Evolutionary conservation across 805 yeast genomes (phyloP).

Genomic region (Candida endomychidarum): DNA sequence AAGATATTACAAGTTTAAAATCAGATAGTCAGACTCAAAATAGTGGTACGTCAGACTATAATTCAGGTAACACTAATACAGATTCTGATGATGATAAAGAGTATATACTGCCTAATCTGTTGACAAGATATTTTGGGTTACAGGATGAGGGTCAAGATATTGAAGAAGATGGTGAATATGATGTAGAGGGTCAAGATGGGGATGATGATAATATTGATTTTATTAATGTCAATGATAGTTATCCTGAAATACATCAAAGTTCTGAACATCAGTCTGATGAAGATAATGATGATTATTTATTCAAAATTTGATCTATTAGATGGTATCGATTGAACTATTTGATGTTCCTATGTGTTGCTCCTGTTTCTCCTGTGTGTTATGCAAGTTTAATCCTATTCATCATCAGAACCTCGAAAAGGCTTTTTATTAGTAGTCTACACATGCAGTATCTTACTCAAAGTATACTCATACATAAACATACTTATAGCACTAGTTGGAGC

Average conservation of each 20-base stretch:
- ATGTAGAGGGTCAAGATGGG: conserved; percentile 20
- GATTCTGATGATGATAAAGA: conserved; percentile 26
- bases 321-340: too few species aligned
- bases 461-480: conserved; percentile 60
- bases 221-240: conserved; percentile 24
- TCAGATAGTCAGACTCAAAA: conserved; percentile 15
- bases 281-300: conserved; percentile 33
- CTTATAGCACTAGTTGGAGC: conserved; percentile 79
- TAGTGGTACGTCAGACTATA: conserved; percentile 13
- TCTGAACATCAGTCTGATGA: conserved; percentile 16
- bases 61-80: neutral
- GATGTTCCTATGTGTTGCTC: too few species aligned
- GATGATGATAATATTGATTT: conserved; percentile 25
- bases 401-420: too few species aligned
- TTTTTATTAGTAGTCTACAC: too few species aligned
- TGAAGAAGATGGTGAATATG: conserved; percentile 19
- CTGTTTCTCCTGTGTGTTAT: neutral
- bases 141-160: too few species aligned
- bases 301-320: conserved; percentile 18
- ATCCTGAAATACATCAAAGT: conserved; percentile 16
- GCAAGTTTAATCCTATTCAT: neutral
- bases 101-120: conserved; percentile 42
- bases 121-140: conserved; percentile 28
- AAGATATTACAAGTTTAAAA: conserved; percentile 17
- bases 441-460: conserved; percentile 15